Evolutionary conservation across 2,329 filamentous ascomycete species (phyloP).

Genomic region (Neophaeococcomyces aloes): DNA sequence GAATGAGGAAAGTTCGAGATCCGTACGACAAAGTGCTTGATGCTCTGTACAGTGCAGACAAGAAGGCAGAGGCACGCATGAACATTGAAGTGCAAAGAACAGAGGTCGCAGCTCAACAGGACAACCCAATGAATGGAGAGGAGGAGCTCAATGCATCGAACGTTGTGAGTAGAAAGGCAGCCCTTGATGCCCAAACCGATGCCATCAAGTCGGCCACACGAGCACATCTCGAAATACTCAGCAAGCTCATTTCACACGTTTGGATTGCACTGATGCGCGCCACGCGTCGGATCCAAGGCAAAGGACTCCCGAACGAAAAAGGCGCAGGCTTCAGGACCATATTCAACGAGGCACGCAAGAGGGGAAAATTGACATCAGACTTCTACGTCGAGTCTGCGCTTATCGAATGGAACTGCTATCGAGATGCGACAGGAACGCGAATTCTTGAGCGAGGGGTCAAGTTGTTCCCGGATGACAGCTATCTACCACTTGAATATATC

Average conservation of each 20-base stretch:
- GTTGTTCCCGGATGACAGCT: conserved; percentile 85
- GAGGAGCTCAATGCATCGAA: conserved; percentile 44
- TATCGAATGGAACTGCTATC: conserved; percentile 92
- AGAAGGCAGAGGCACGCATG: conserved; percentile 58
- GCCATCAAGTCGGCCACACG: conserved; percentile 55
- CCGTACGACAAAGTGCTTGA: conserved; percentile 76
- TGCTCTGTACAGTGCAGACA: conserved; percentile 76
- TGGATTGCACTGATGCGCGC: conserved; percentile 94
- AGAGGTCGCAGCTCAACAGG: conserved; percentile 39
- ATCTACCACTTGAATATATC: conserved; percentile 88
- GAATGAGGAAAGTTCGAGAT: conserved; percentile 64
- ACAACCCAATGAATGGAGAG: conserved; percentile 30
- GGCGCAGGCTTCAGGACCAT: conserved; percentile 69
- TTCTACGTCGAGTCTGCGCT: conserved; percentile 89
- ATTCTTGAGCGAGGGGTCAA: conserved; percentile 93
- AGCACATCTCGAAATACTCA: conserved; percentile 63
- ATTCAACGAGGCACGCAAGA: conserved; percentile 78
- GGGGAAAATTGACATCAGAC: conserved; percentile 81
- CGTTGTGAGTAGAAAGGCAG: conserved; percentile 41
- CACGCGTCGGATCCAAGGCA: conserved; percentile 87
- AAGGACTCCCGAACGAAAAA: conserved; percentile 57
- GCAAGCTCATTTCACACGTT: conserved; percentile 75
- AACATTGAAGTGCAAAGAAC: conserved; percentile 48
- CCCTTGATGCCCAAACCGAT: conserved; percentile 46
- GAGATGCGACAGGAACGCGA: conserved; percentile 81